Percentiles rank a stretch among this genome's conserved stretches.
These are phyloP conservation scores for Metarhizium anisopliae DNA, from an alignment of 2,329 filamentous ascomycete species.

Conservation along the genomic window DNA sequence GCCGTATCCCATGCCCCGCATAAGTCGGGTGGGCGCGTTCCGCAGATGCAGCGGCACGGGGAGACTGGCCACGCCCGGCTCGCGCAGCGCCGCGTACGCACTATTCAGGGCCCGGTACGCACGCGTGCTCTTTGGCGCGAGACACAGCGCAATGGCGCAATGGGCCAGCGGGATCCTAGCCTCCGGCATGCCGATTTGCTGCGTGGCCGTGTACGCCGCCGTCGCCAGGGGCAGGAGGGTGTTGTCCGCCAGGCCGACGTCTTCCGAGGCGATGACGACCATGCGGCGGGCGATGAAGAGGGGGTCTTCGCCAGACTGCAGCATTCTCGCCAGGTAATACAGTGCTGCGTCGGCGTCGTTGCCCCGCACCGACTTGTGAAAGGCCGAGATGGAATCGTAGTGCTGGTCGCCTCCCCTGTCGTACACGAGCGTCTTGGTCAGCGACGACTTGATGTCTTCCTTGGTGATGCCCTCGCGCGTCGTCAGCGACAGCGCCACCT, in stretches of 20 bases:
- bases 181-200: conserved; percentile 93
- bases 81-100: conserved; percentile 67
- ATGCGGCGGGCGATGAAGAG: conserved; percentile 87
- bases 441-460: conserved; percentile 66
- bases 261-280: conserved; percentile 90
- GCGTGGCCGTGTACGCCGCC: conserved; percentile 74
- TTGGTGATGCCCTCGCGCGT: conserved; percentile 55
- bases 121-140: conserved; percentile 79
- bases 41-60: conserved; percentile 81
- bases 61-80: conserved; percentile 73
- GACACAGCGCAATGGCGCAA: conserved; percentile 68
- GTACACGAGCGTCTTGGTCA: conserved; percentile 91
- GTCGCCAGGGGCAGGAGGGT: conserved; percentile 75
- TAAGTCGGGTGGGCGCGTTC: conserved; percentile 84
- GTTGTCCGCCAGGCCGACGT: conserved; percentile 85
- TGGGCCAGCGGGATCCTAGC: conserved; percentile 88
- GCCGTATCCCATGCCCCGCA: conserved; percentile 89
- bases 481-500: conserved; percentile 70
- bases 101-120: conserved; percentile 77
- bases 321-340: conserved; percentile 93
- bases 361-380: conserved; percentile 91
- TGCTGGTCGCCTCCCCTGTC: conserved; percentile 93
- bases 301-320: conserved; percentile 89
- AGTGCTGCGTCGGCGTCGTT: conserved; percentile 78
- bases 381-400: conserved; percentile 94